These are phyloP conservation scores for Calvatia gigantea DNA, from an alignment of 768 basidiomycete species.

Conservation along the genomic window DNA sequence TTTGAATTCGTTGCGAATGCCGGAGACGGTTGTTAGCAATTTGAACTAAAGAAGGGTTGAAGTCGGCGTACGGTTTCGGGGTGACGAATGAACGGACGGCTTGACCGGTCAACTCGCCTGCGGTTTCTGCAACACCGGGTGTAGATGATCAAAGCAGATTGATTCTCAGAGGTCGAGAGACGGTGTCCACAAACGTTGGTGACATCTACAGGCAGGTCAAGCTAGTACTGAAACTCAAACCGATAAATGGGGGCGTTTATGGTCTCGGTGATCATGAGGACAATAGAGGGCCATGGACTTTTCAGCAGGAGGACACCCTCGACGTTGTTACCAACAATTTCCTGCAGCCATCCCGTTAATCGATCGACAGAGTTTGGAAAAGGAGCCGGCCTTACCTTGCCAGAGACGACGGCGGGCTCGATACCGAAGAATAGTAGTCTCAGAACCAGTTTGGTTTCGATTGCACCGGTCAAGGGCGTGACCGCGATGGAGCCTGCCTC, in stretches of 20 bases:
- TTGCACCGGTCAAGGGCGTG: constrained; percentile 93
- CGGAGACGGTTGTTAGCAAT: neutral
- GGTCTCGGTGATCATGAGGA: constrained; percentile 87
- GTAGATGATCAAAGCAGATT: constrained; percentile 93
- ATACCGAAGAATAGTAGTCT: constrained; percentile 98
- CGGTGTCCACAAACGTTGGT: constrained; percentile 99
- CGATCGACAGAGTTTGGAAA: neutral
- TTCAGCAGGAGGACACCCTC: constrained; percentile 89
- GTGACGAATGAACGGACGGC: constrained; percentile 95
- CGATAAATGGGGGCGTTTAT: constrained; percentile 49
- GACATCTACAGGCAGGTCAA: constrained; percentile 53
- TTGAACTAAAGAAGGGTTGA: neutral
- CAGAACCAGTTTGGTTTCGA: constrained; percentile 93
- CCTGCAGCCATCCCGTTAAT: constrained; percentile 25
- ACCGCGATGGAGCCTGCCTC: constrained; percentile 96
- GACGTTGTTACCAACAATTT: constrained; percentile 74
- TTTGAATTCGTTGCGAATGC: constrained; percentile 62
- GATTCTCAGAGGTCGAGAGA: constrained; percentile 95
- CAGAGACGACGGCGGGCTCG: constrained; percentile 76
- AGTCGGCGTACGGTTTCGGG: constrained; percentile 77
- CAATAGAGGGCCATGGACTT: constrained; percentile 93
- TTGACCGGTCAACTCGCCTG: constrained; percentile 88
- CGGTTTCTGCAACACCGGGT: constrained; percentile 85
- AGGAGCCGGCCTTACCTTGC: constrained; percentile 40
- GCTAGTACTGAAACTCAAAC: neutral